Conservation (phyloP, 1,284 basidiomycete species). For the Omphalotus olearius region DNA sequence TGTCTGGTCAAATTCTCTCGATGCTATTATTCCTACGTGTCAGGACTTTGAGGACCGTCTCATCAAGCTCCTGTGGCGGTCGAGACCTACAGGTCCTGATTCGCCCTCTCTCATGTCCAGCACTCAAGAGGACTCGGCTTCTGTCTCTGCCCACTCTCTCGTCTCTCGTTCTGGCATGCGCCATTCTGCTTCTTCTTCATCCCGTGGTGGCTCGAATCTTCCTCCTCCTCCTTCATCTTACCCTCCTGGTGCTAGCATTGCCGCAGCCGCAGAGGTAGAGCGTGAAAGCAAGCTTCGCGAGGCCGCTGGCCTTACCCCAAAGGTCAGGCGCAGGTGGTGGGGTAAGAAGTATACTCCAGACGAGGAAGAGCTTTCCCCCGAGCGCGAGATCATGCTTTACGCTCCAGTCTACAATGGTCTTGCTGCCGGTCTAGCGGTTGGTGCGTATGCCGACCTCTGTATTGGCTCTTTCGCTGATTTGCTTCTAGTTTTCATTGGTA, state of each 20-base stretch:
- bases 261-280: neutral
- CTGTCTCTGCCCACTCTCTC: constrained; percentile 8
- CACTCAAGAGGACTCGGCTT: neutral
- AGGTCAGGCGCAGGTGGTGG: constrained; percentile 34
- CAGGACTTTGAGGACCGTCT: constrained; percentile 77
- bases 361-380: neutral
- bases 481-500: constrained; percentile 36
- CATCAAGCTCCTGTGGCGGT: constrained; percentile 74
- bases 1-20: constrained; percentile 77
- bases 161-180: neutral
- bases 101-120: constrained; percentile 21
- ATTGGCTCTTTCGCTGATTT: no score
- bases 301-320: neutral
- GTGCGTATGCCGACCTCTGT: no score
- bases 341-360: constrained; percentile 28
- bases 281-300: neutral
- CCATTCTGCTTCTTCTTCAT: neutral
- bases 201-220: neutral
- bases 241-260: neutral
- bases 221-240: neutral
- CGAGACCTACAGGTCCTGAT: constrained; percentile 26
- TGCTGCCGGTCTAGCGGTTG: constrained; percentile 50
- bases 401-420: constrained; percentile 78
- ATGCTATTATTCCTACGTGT: constrained; percentile 66
- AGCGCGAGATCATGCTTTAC: constrained; percentile 37